A percentile compares a stretch with the other conserved stretches of the same genome.
Conservation (phyloP, 1,139 yeast genomes). For the Geotrichum bryndzae region DNA sequence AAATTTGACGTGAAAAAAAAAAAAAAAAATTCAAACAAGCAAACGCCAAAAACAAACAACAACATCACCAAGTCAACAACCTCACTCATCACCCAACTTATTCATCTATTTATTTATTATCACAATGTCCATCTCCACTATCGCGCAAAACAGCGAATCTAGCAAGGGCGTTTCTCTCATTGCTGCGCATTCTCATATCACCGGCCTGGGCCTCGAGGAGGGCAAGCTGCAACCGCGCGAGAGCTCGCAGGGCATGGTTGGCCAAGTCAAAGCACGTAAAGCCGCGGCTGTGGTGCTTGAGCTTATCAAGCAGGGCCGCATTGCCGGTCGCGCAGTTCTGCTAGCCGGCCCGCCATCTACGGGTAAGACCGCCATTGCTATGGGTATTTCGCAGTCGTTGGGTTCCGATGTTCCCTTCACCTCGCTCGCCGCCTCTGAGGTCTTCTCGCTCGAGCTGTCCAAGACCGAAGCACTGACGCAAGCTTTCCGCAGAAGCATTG, state of each 20-base stretch:
- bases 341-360: conserved; percentile 98
- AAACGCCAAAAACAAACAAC: neutral
- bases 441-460: conserved; percentile 82
- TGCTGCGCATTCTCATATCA: conserved; percentile 95
- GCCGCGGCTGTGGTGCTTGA: conserved; percentile 93
- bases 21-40: neutral
- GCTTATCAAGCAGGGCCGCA: conserved; percentile 89
- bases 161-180: conserved; percentile 45
- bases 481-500: conserved; percentile 92
- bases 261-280: conserved; percentile 87
- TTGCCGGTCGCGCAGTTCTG: conserved; percentile 94
- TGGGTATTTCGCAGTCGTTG: conserved; percentile 86
- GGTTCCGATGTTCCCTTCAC: conserved; percentile 95
- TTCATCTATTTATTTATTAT: neutral
- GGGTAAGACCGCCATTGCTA: conserved; percentile 97
- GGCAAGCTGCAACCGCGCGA: conserved; percentile 80
- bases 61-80: neutral
- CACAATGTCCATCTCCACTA: conserved; percentile 30
- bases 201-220: conserved; percentile 82
- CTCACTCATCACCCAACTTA: neutral
- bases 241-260: conserved; percentile 91
- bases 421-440: conserved; percentile 89
- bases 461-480: conserved; percentile 95
- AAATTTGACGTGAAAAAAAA: neutral
- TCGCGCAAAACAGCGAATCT: conserved; percentile 35